phyloP scores from a whole-genome alignment of 2,329 filamentous ascomycete genomes.

The Pseudogymnoascus sp. region DNA sequence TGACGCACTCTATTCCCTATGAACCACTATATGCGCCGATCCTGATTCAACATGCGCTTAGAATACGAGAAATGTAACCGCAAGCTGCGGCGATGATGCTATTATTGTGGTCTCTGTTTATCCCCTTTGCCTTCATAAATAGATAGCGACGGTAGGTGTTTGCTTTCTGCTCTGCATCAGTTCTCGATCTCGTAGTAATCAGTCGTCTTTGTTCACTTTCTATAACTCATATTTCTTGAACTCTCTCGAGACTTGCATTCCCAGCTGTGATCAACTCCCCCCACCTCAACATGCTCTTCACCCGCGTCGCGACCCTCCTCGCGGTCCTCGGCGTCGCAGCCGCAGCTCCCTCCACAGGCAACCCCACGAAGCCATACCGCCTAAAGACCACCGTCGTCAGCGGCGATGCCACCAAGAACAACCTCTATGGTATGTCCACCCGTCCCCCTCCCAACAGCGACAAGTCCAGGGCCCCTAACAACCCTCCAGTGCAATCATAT shows the following conservation, averaged over 20 bases:
- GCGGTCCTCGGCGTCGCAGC: neutral
- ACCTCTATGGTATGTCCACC: slow-evolving; percentile 14
- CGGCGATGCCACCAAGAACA: slow-evolving; percentile 14
- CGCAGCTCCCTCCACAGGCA: neutral
- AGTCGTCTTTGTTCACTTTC: neutral
- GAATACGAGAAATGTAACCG: slow-evolving; percentile 6
- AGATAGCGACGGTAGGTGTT: neutral
- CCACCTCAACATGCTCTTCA: neutral
- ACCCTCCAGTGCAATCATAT: slow-evolving; percentile 7
- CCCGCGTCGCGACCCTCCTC: neutral
- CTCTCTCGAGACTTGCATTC: neutral
- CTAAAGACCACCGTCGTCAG: slow-evolving; percentile 17
- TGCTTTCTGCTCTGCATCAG: neutral
- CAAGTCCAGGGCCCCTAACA: neutral
- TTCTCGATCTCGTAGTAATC: neutral
- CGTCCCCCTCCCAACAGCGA: neutral
- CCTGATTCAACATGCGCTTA: neutral
- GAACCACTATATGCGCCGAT: slow-evolving; percentile 1
- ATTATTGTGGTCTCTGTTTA: slow-evolving; percentile 6
- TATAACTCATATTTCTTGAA: neutral
- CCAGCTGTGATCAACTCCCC: neutral
- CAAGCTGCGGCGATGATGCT: neutral
- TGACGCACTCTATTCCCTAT: neutral
- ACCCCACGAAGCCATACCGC: slow-evolving; percentile 12
- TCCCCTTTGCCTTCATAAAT: neutral